Evolutionary conservation across 257 asterid species (phyloP), one percentile per base, ranked within the genome.

Genomic region (Przewalskia tangutica): DNA sequence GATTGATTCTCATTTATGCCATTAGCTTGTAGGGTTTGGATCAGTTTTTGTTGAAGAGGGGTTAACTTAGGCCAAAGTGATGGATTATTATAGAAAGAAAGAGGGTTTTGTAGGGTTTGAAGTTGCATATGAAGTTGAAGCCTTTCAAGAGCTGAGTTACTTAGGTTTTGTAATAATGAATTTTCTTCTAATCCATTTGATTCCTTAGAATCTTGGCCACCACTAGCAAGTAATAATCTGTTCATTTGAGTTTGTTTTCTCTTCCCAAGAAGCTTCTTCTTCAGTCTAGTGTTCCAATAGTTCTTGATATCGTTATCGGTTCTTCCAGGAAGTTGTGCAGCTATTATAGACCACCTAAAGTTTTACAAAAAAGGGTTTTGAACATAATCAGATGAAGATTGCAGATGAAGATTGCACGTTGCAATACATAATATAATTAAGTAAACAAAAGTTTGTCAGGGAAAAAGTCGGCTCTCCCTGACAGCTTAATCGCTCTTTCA

Each of bases 281-380:
- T 95, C 87, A 95, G 79, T 82, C 92, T 81, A 0, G 97, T 93
- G 88, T 95, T 95, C 99, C 98, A 95, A 79, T 95, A 95, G 84
- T 95, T 95, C 86, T 95, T 95, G 86, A 95, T 95, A 77, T 95
- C 98, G 5, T 95, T 95, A 12, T 95, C 98, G 2, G 98, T 95
- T 85, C 98, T 93, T 82, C 98, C 98, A 0, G 98, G 98, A 48
- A 95, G 83, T 77, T 95, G 98, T 6, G 98, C 98, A 71, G 98
- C 98, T 68, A 95, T 95, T 82, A 95, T 91, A 1, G 99, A 95
- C 99, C 99, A 93, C 89, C 99, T 86, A 80, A 63, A 56, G 51
- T 20, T 76, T 13, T 38, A 8, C 7, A 2, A 12, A 27, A 56
- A 14, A 13, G 8, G 8, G 9, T 36, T 58, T 59, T 5, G 34